Evolutionary conservation across 345 rosid species (phyloP).

Genomic region (Citrus hindsii): DNA sequence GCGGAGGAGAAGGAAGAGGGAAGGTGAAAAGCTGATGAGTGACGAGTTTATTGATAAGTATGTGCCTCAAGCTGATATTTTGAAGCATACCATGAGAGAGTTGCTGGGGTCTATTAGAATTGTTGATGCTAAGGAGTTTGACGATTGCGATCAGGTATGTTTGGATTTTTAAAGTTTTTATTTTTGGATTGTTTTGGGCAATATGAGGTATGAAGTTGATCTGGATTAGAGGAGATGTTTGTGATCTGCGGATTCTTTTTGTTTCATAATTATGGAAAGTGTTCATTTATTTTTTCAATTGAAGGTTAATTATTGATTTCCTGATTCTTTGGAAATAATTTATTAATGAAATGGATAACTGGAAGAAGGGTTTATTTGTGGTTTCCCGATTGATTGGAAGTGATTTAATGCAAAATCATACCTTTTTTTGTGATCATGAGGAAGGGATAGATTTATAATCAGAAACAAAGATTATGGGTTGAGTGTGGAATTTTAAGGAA

Average conservation of each 20-base stretch:
- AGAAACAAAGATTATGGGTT: neutral
- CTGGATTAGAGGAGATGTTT: neutral
- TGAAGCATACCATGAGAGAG: constrained; percentile 59
- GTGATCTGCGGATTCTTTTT: neutral
- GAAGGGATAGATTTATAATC: neutral
- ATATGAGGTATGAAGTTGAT: neutral
- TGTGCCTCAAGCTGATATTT: constrained; percentile 43
- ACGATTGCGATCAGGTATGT: constrained; percentile 69
- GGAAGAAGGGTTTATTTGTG: neutral
- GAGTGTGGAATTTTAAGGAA: neutral
- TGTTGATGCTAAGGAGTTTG: constrained; percentile 40
- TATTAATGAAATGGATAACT: neutral
- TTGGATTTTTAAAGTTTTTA: constrained; percentile 5
- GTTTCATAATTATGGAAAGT: neutral
- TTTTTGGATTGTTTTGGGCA: neutral
- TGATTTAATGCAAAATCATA: neutral
- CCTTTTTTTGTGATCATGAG: neutral
- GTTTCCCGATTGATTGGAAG: neutral
- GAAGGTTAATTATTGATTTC: neutral
- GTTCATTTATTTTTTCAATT: neutral
- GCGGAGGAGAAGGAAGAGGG: neutral
- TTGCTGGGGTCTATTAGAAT: constrained; percentile 59
- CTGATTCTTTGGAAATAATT: constrained; percentile 2
- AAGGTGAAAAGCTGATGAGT: constrained; percentile 36
- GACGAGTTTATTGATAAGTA: constrained; percentile 43